Conservation (phyloP, 148 eudicot species). For the Silene latifolia region DNA sequence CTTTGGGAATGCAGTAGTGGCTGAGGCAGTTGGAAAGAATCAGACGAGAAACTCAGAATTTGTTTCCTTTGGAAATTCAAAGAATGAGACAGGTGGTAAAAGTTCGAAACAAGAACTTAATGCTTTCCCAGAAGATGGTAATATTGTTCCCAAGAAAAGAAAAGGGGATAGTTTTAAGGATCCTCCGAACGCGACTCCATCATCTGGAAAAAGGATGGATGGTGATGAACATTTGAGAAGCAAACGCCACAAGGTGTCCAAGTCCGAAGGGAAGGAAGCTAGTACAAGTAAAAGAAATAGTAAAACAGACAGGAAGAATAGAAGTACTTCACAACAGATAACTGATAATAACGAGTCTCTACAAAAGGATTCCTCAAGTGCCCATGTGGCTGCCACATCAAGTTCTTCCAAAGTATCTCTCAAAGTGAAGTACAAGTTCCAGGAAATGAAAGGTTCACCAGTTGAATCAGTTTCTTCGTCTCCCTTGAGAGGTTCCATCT, state of each 20-base stretch:
- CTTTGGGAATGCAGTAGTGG: constrained; percentile 41
- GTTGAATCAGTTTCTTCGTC: constrained; percentile 97
- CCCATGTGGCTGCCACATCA: constrained; percentile 68
- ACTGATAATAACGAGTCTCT: constrained; percentile 34
- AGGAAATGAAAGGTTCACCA: constrained; percentile 81
- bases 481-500: constrained; percentile 55
- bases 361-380: constrained; percentile 39
- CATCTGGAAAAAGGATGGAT: constrained; percentile 35
- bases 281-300: constrained; percentile 41
- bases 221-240: constrained; percentile 48
- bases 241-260: constrained; percentile 61
- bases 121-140: constrained; percentile 33
- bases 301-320: constrained; percentile 44
- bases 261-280: constrained; percentile 53
- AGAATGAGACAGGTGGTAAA: constrained; percentile 30
- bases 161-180: constrained; percentile 41
- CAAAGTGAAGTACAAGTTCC: constrained; percentile 41
- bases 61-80: constrained; percentile 34
- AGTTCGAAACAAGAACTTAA: constrained; percentile 30
- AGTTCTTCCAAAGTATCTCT: constrained; percentile 90
- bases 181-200: constrained; percentile 20
- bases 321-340: constrained; percentile 29
- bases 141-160: constrained; percentile 51
- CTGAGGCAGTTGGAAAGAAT: constrained; percentile 37
- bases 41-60: constrained; percentile 28